Evolutionary conservation across 345 rosid genomes (phyloP).

Genomic region (Aurinia saxatilis): DNA sequence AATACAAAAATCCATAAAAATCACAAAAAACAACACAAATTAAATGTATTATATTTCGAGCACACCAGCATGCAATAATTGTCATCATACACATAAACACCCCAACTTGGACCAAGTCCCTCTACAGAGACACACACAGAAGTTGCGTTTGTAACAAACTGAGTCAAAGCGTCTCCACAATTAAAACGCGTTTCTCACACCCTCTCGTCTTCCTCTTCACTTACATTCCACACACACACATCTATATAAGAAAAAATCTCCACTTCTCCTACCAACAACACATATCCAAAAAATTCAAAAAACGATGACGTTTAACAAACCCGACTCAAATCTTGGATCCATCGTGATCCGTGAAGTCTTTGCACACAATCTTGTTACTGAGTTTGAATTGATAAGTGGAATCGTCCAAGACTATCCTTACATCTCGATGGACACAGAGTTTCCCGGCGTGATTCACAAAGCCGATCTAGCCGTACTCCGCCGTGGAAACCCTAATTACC

Average conservation of each 20-base stretch:
- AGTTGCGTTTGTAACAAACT: conserved; percentile 6
- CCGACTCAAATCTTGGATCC: conserved; percentile 10
- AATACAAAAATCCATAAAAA: no score
- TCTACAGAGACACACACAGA: background rate
- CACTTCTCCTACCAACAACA: no score
- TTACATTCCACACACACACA: background rate
- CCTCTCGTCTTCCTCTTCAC: conserved; percentile 7
- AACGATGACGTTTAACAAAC: background rate
- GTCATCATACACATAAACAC: background rate
- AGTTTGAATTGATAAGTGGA: conserved; percentile 56
- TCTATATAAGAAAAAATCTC: background rate
- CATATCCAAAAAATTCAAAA: background rate
- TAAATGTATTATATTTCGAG: no score
- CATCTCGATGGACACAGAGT: conserved; percentile 91
- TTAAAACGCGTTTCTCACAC: conserved; percentile 14
- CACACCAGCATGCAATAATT: conserved; percentile 6
- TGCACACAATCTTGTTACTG: conserved; percentile 57
- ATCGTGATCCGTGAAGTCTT: conserved; percentile 69
- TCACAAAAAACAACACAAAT: no score
- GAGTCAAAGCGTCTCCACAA: conserved; percentile 18
- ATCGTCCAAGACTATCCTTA: conserved; percentile 51
- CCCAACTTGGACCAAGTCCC: conserved; percentile 18
- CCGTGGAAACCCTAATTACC: conserved; percentile 41
- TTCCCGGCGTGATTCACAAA: conserved; percentile 60
- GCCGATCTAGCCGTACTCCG: conserved; percentile 18